Percentiles rank a stretch among this genome's conserved stretches.
phyloP scores from a whole-genome alignment of 2,329 filamentous ascomycete species.

The Colletotrichum noveboracense region DNA sequence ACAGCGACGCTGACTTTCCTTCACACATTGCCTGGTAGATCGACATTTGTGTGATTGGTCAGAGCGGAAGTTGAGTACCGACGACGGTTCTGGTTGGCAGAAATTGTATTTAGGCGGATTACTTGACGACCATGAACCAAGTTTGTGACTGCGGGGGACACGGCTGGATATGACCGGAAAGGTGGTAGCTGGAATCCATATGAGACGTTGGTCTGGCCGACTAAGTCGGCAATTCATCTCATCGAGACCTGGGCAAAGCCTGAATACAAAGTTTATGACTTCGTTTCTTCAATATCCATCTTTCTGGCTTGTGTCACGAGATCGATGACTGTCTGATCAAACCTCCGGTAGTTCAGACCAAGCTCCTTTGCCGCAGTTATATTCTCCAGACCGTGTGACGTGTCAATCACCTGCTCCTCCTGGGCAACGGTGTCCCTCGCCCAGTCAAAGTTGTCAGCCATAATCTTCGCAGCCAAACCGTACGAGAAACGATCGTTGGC shows the following conservation, averaged over 20 bases:
- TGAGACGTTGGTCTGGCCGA: background rate
- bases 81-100: background rate
- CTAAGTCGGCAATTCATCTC: background rate
- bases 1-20: background rate
- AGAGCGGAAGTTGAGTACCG: background rate
- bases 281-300: slow-evolving; percentile 22
- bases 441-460: slow-evolving; percentile 43
- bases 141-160: background rate
- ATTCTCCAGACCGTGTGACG: slow-evolving; percentile 47
- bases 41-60: background rate
- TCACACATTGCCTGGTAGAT: background rate
- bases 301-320: slow-evolving; percentile 30
- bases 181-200: background rate
- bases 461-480: slow-evolving; percentile 45
- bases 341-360: slow-evolving; percentile 39
- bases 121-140: background rate
- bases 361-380: slow-evolving; percentile 43
- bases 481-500: slow-evolving; percentile 52
- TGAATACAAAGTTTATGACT: background rate
- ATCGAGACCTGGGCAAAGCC: background rate
- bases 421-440: slow-evolving; percentile 32
- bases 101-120: background rate
- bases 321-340: slow-evolving; percentile 40
- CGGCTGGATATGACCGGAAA: background rate
- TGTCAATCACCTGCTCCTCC: slow-evolving; percentile 39